Conservation (phyloP, 495 filamentous ascomycete species). For the Pseudomonodictys pantanalensis region DNA sequence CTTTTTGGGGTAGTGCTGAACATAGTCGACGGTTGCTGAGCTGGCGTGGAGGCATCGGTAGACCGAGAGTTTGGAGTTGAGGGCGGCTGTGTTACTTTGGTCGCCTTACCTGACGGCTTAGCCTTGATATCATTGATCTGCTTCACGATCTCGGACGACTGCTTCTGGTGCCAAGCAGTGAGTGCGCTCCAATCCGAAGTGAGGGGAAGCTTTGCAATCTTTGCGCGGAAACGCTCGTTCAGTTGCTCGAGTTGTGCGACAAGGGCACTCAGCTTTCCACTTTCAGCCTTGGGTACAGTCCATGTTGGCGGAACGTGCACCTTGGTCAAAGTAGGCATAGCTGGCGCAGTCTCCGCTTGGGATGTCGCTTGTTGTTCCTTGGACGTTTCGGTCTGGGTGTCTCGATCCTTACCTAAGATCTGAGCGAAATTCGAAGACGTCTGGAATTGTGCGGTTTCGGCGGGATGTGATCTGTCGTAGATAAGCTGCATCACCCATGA, state of each 20-base stretch:
- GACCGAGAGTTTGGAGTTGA: too few relatives aligned
- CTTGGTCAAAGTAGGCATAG: background rate
- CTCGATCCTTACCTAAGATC: too few relatives aligned
- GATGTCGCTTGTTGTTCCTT: too few relatives aligned
- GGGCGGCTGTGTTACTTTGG: too few relatives aligned
- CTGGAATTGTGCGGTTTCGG: too few relatives aligned
- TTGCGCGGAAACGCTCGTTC: conserved; percentile 13
- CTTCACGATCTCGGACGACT: conserved; percentile 2
- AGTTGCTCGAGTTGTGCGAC: conserved; percentile 1
- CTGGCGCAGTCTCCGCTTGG: background rate
- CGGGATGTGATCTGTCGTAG: too few relatives aligned
- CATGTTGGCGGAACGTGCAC: background rate
- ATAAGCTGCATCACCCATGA: too few relatives aligned
- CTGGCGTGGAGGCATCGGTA: background rate
- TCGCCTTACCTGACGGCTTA: background rate
- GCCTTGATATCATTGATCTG: background rate
- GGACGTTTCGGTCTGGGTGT: too few relatives aligned
- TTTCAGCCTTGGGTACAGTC: background rate
- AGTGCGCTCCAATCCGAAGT: conserved; percentile 18
- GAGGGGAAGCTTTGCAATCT: conserved; percentile 4
- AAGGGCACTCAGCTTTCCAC: background rate
- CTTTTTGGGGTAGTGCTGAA: background rate
- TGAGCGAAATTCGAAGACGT: too few relatives aligned
- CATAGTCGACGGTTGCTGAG: background rate
- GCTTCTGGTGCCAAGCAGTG: conserved; percentile 17